A percentile compares a stretch with the other conserved stretches of the same genome.
Conservation (phyloP, 129 eudicot species). For the Tagetes erecta region DNA sequence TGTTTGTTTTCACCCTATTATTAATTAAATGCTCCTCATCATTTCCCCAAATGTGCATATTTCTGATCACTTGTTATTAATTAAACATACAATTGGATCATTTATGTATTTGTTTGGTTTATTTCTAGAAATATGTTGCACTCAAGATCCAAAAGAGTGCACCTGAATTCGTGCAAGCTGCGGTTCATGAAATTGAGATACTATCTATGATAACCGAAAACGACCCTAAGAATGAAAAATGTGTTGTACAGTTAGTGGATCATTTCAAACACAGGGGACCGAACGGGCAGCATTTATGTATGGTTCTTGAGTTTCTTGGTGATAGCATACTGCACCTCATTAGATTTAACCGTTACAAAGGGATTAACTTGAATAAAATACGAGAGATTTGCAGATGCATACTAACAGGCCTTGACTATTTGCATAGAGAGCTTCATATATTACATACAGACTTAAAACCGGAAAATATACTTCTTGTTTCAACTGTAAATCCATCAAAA, state of each 20-base stretch:
- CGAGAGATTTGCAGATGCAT: slow-evolving; percentile 88
- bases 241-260: slow-evolving; percentile 73
- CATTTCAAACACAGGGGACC: slow-evolving; percentile 95
- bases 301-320: slow-evolving; percentile 98
- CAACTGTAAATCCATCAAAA: slow-evolving; percentile 85
- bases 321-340: slow-evolving; percentile 83
- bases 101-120: slow-evolving; percentile 12
- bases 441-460: slow-evolving; percentile 94
- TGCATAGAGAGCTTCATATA: slow-evolving; percentile 74
- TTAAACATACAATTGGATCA: slow-evolving; percentile 1
- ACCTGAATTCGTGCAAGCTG: slow-evolving; percentile 92
- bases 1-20: not conserved
- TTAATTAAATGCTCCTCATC: not conserved
- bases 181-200: slow-evolving; percentile 85
- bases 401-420: slow-evolving; percentile 83
- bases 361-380: slow-evolving; percentile 70
- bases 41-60: slow-evolving; percentile 2
- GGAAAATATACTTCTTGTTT: slow-evolving; percentile 84
- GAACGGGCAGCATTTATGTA: slow-evolving; percentile 93
- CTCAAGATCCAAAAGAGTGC: slow-evolving; percentile 98
- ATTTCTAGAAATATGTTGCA: slow-evolving; percentile 71
- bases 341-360: slow-evolving; percentile 81
- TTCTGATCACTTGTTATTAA: not conserved
- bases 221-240: slow-evolving; percentile 61
- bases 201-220: slow-evolving; percentile 76